Conservation (phyloP, 2,329 filamentous ascomycete genomes). For the Penicillium sp. region DNA sequence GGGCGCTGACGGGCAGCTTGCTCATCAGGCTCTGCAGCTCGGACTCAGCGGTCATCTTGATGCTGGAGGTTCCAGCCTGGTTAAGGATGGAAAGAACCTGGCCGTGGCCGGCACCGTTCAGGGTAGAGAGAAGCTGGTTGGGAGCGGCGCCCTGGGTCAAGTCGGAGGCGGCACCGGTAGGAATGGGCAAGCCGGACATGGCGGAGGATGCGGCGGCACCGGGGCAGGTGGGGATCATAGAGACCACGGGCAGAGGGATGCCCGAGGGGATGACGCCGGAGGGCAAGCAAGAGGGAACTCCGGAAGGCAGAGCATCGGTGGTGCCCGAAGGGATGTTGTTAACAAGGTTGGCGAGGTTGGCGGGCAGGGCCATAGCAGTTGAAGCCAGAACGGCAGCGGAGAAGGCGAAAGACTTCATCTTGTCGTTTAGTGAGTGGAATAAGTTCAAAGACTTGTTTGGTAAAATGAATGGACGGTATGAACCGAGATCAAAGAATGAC, state of each 20-base stretch:
- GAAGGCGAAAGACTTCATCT: constrained; percentile 20
- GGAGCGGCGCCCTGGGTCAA: neutral
- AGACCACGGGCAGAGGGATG: constrained; percentile 6
- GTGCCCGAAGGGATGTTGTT: constrained; percentile 7
- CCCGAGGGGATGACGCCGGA: constrained; percentile 6
- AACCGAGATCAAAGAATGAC: neutral
- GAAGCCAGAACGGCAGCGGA: constrained; percentile 17
- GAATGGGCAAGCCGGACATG: neutral
- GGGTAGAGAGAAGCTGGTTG: neutral
- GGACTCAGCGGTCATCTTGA: constrained; percentile 17
- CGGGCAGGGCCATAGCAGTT: constrained; percentile 15
- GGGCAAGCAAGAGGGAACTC: constrained; percentile 11
- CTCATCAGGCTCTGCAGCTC: constrained; percentile 16
- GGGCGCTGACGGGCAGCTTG: constrained; percentile 11
- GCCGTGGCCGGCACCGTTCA: neutral
- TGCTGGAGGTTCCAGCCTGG: constrained; percentile 10
- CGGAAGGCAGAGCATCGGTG: constrained; percentile 2
- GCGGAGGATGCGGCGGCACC: neutral
- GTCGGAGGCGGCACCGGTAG: neutral
- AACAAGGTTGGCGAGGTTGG: neutral
- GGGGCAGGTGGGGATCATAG: constrained; percentile 1
- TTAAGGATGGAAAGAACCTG: constrained; percentile 13
- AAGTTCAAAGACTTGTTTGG: constrained; percentile 1
- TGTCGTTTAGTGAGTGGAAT: constrained; percentile 18
- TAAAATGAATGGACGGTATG: constrained; percentile 1